These are phyloP conservation scores for Scleromitrula shiraiana DNA, from an alignment of 2,329 filamentous ascomycete species.

Conservation along the genomic window DNA sequence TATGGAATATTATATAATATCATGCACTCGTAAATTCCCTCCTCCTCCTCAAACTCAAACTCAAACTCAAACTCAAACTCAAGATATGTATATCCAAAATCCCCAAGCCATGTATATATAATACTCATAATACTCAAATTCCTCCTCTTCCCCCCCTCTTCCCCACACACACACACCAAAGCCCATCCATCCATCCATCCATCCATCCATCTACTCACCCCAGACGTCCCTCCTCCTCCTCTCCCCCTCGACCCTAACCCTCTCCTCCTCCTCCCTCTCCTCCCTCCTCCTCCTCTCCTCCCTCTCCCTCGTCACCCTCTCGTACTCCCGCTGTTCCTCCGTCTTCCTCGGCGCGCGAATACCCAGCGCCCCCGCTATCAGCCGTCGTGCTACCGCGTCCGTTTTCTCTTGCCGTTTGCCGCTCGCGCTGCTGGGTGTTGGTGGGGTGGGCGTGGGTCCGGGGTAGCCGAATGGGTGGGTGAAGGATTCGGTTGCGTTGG, in stretches of 20 bases:
- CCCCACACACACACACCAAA: background rate
- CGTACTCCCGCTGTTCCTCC: conserved; percentile 83
- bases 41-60: too few relatives aligned
- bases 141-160: background rate
- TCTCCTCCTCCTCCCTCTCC: conserved; percentile 56
- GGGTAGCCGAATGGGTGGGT: conserved; percentile 20
- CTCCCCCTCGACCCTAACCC: conserved; percentile 56
- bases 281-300: conserved; percentile 70
- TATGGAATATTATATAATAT: too few relatives aligned
- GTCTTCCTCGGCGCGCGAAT: conserved; percentile 73
- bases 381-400: conserved; percentile 76
- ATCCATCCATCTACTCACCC: conserved; percentile 50
- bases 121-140: too few relatives aligned
- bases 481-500: conserved; percentile 6
- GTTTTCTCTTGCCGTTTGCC: conserved; percentile 72
- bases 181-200: background rate
- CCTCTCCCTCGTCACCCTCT: conserved; percentile 72
- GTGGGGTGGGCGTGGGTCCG: background rate
- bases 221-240: conserved; percentile 78
- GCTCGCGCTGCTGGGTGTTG: conserved; percentile 15
- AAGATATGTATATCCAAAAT: too few relatives aligned
- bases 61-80: too few relatives aligned
- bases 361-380: conserved; percentile 86
- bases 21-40: too few relatives aligned
- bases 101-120: too few relatives aligned